Conservation (phyloP, 371 early-diverging fungal species). For the Rhizomucor miehei region DNA sequence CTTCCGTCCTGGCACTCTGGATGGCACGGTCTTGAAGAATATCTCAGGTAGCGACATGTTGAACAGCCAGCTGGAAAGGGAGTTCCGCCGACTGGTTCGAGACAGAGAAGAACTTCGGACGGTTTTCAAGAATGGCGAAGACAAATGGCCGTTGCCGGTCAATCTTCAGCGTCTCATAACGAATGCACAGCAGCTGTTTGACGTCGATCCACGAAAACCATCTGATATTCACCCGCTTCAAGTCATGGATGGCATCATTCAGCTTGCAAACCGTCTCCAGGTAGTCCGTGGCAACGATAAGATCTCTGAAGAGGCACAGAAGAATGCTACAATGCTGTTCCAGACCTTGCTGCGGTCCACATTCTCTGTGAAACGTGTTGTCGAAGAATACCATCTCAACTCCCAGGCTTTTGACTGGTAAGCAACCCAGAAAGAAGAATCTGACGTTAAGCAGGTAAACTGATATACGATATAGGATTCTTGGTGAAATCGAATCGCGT, state of each 20-base stretch:
- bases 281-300: constrained; percentile 90
- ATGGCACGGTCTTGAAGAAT: constrained; percentile 60
- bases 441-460: not conserved
- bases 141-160: constrained; percentile 87
- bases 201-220: constrained; percentile 75
- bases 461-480: constrained; percentile 37
- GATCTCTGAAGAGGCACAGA: constrained; percentile 84
- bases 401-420: constrained; percentile 91
- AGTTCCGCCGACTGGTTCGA: constrained; percentile 70
- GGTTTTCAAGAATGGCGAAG: constrained; percentile 78
- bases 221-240: constrained; percentile 87
- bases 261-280: constrained; percentile 68
- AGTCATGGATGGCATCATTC: constrained; percentile 70
- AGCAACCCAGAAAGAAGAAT: not conserved
- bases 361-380: constrained; percentile 80
- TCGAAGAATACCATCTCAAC: constrained; percentile 88
- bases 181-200: constrained; percentile 91
- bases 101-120: constrained; percentile 78
- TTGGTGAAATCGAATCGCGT: constrained; percentile 91
- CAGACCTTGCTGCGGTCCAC: constrained; percentile 83
- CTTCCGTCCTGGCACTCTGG: constrained; percentile 65
- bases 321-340: constrained; percentile 91
- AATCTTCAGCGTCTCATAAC: constrained; percentile 88
- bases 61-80: constrained; percentile 77
- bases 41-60: constrained; percentile 68